phyloP scores from a whole-genome alignment of 1,284 basidiomycete species.

The Veloboletus limbatus region DNA sequence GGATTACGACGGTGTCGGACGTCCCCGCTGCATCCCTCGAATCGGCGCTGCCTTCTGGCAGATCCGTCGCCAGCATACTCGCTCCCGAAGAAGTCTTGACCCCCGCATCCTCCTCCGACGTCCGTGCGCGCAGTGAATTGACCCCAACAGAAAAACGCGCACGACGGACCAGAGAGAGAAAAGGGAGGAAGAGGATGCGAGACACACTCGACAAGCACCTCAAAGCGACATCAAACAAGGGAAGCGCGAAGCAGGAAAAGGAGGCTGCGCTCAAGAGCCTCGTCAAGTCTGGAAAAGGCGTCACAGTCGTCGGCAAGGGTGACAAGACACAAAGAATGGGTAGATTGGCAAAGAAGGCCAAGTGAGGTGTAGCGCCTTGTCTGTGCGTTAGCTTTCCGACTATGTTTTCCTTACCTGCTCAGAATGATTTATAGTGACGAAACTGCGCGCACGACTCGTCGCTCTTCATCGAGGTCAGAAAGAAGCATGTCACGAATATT shows the following conservation, averaged over 20 bases:
- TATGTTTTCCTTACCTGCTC: not conserved
- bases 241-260: conserved; percentile 72
- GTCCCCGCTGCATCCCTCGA: conserved; percentile 85
- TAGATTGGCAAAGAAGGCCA: conserved; percentile 13
- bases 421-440: not conserved
- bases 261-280: conserved; percentile 75
- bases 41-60: conserved; percentile 84
- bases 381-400: conserved; percentile 5
- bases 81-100: conserved; percentile 93
- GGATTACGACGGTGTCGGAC: conserved; percentile 85
- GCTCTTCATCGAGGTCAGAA: not conserved
- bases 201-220: conserved; percentile 67
- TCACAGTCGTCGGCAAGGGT: conserved; percentile 83
- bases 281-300: conserved; percentile 81
- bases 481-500: not conserved
- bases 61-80: conserved; percentile 76
- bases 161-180: conserved; percentile 70
- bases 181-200: conserved; percentile 69
- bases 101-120: conserved; percentile 49
- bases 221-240: conserved; percentile 40
- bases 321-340: conserved; percentile 27
- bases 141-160: conserved; percentile 84
- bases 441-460: not conserved
- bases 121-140: conserved; percentile 74
- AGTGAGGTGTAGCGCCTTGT: conserved; percentile 5